Evolutionary conservation across 1,284 basidiomycete species (phyloP).

Genomic region (Marasmius sp.): DNA sequence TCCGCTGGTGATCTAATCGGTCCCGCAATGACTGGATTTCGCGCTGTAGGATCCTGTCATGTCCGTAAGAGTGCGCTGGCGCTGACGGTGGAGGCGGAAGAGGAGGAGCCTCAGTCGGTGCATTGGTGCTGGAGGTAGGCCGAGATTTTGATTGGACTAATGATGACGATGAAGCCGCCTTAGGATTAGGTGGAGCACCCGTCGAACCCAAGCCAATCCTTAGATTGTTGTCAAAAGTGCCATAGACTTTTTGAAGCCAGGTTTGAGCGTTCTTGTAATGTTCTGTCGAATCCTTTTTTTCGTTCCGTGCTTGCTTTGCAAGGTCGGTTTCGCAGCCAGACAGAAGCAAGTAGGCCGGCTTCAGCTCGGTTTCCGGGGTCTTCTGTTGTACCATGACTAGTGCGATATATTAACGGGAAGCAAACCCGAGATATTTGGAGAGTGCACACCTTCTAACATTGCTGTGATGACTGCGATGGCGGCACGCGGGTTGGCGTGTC

Average conservation of each 20-base stretch:
- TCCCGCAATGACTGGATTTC: slow-evolving; percentile 43
- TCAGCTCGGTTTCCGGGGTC: slow-evolving; percentile 37
- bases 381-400: slow-evolving; percentile 42
- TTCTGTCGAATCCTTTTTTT: slow-evolving; percentile 22
- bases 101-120: not conserved
- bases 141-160: not conserved
- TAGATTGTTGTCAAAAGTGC: slow-evolving; percentile 17
- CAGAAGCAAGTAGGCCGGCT: slow-evolving; percentile 51
- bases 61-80: not conserved
- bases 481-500: slow-evolving; percentile 41
- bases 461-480: slow-evolving; percentile 43
- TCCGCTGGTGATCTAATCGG: slow-evolving; percentile 28
- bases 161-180: not conserved
- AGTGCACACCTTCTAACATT: slow-evolving; percentile 48
- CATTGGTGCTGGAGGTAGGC: not conserved
- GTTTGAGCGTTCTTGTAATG: slow-evolving; percentile 41
- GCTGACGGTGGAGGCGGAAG: not conserved
- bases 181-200: not conserved
- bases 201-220: not conserved
- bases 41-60: slow-evolving; percentile 30
- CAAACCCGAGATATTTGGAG: not conserved
- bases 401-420: not conserved
- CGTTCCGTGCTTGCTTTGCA: slow-evolving; percentile 29
- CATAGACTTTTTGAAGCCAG: slow-evolving; percentile 55
- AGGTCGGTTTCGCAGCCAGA: slow-evolving; percentile 55